Base-by-base conservation (phyloP, 371 early-diverging fungal genomes). In the Syncephalastrum racemosum region DNA sequence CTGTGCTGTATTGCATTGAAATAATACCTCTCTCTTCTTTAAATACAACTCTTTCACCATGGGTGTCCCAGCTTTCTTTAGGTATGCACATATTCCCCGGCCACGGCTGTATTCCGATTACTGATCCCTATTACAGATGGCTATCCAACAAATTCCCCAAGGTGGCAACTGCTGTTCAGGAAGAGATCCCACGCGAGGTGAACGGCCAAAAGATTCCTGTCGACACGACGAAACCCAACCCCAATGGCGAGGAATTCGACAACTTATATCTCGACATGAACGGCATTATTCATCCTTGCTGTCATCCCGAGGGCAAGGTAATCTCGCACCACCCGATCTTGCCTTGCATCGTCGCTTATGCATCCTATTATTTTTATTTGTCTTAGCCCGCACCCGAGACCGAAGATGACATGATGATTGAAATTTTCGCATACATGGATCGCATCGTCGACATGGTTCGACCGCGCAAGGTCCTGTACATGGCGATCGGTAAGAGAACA, bases 201-300 rank as follows among this genome's bases (percentile, higher is more conserved):
- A 83, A 93, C 60, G 96, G 93, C 18, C 64, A 83, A 13, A 59
- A 62, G 5, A 79, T 95, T 4, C 95, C 95, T 1, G 89, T 93
- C 24, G 97, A 96, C 70, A 81, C 86, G n/a, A 82, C 91, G 6
- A 79, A 88, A 58, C 92, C 95, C 14, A 97, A 98, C 71, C 97
- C 98, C 5, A 97, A 95, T 67, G 92, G 93, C 22, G 79, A 83
- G 16, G 97, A 97, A 67, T 88, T 88, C 62, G 99, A 99, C 75
- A 95, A 95, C 74, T 79, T 99, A 31, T 99, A 99, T 73, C 75
- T 99, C 57, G 99, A 99, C 69, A 96, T 99, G 94, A 99, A 99
- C 75, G 99, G 98, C 54, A 96, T 99, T 80, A 93, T 99, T 71
- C 99, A 99, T 73, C 95, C 94, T 36, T 99, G 99, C 73, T 92